Conservation (phyloP, 2,329 filamentous ascomycete species). For the Colletotrichum simmondsii region DNA sequence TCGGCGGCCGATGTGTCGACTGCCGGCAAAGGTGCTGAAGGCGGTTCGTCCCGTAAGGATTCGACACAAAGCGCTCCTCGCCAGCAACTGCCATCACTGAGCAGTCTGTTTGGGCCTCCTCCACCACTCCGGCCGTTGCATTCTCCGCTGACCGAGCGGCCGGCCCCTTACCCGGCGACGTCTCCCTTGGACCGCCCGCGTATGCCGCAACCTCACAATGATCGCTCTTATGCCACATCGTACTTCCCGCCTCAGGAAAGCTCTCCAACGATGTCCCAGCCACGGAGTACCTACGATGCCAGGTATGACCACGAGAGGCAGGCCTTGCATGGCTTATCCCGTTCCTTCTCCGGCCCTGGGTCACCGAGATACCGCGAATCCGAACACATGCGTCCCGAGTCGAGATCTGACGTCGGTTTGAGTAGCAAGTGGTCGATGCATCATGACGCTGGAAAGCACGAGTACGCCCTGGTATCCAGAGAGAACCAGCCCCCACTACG, state of each 20-base stretch:
- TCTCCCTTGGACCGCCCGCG: constrained; percentile 61
- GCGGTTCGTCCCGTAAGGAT: constrained; percentile 49
- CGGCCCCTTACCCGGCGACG: constrained; percentile 51
- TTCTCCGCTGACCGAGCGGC: constrained; percentile 59
- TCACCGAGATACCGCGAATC: constrained; percentile 57
- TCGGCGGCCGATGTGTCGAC: constrained; percentile 55
- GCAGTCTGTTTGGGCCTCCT: constrained; percentile 65
- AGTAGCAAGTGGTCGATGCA: constrained; percentile 50
- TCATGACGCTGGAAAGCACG: constrained; percentile 53
- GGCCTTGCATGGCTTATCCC: constrained; percentile 39
- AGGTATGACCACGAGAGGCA: constrained; percentile 56
- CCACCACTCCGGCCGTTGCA: constrained; percentile 54
- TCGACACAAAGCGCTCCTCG: constrained; percentile 44
- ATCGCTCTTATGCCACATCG: constrained; percentile 53
- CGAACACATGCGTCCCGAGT: constrained; percentile 48
- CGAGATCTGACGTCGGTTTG: constrained; percentile 48
- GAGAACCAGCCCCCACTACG: constrained; percentile 46
- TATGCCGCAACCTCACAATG: constrained; percentile 48
- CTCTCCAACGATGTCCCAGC: constrained; percentile 51
- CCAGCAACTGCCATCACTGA: constrained; percentile 66
- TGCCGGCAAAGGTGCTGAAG: constrained; percentile 50
- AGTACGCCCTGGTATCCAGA: constrained; percentile 58
- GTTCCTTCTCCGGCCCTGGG: constrained; percentile 54
- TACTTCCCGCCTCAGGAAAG: constrained; percentile 57
- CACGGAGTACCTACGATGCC: constrained; percentile 58